These are phyloP conservation scores for Lepraria neglecta DNA, from an alignment of 495 filamentous ascomycete species.

Conservation along the genomic window DNA sequence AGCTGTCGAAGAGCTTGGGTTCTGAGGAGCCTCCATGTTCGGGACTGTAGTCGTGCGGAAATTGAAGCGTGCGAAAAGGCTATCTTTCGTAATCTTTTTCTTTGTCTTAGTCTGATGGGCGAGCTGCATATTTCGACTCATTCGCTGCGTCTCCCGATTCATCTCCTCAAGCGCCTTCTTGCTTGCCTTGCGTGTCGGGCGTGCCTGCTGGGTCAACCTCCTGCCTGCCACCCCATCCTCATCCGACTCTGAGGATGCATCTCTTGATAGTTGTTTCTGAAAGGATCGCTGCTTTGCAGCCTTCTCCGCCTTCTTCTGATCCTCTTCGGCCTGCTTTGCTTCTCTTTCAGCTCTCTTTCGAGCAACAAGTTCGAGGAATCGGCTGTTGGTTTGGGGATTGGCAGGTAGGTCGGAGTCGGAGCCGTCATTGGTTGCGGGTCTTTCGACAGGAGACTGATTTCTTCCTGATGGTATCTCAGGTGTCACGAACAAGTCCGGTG, in stretches of 20 bases:
- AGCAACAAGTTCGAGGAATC: constrained; percentile 62
- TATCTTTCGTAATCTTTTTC: constrained; percentile 83
- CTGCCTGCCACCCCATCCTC: constrained; percentile 51
- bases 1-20: constrained; percentile 37
- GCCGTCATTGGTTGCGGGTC: constrained; percentile 23
- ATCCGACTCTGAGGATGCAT: constrained; percentile 30
- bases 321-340: constrained; percentile 54
- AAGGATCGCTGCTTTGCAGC: constrained; percentile 41
- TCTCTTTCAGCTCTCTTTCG: constrained; percentile 64
- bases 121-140: constrained; percentile 83
- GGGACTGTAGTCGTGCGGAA: constrained; percentile 45
- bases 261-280: constrained; percentile 31
- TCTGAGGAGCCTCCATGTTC: constrained; percentile 23
- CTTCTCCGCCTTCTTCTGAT: constrained; percentile 46
- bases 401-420: constrained; percentile 45
- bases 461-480: constrained; percentile 23
- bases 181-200: constrained; percentile 77
- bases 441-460: constrained; percentile 6
- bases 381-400: constrained; percentile 44
- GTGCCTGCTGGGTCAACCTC: constrained; percentile 56
- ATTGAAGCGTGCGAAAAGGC: constrained; percentile 79
- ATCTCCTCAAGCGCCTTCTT: constrained; percentile 97
- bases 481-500: constrained; percentile 39
- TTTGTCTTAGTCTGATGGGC: constrained; percentile 84
- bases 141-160: constrained; percentile 82